These are phyloP conservation scores for Marasmius fiardii DNA, from an alignment of 1,284 basidiomycete genomes.

Conservation along the genomic window DNA sequence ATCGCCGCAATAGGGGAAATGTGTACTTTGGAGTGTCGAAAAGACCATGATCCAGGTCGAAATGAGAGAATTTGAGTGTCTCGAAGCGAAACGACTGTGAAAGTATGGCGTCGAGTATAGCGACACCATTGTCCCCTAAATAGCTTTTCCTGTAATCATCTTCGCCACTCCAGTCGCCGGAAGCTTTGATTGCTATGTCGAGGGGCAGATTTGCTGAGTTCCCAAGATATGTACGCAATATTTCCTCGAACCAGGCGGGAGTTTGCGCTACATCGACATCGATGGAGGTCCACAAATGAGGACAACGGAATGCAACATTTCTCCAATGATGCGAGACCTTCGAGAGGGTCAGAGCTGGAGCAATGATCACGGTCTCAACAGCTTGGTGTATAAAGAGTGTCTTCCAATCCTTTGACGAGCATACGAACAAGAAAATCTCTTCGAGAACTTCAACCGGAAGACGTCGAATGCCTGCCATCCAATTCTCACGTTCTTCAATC, in stretches of 20 bases:
- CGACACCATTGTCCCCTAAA: background rate
- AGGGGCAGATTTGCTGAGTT: background rate
- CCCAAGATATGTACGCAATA: background rate
- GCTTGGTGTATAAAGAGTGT: too few species aligned
- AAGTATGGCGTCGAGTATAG: background rate
- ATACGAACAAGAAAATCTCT: too few species aligned
- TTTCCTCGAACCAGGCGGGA: background rate
- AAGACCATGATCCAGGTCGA: background rate
- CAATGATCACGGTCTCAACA: too few species aligned
- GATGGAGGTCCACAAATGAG: background rate
- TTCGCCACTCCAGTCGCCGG: background rate
- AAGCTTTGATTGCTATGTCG: background rate
- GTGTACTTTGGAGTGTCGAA: background rate
- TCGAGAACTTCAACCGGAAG: too few species aligned
- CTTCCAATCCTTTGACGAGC: too few species aligned
- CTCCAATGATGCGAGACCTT: background rate
- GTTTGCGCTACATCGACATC: background rate
- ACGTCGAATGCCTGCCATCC: too few species aligned
- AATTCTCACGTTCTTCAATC: too few species aligned
- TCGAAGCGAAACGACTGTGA: background rate
- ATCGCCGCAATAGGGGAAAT: background rate
- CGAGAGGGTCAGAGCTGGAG: background rate
- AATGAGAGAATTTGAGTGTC: background rate
- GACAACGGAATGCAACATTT: background rate
- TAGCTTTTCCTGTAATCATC: background rate